Conservation (phyloP, 352 stramenopile genomes). For the Plasmopara halstedii region DNA sequence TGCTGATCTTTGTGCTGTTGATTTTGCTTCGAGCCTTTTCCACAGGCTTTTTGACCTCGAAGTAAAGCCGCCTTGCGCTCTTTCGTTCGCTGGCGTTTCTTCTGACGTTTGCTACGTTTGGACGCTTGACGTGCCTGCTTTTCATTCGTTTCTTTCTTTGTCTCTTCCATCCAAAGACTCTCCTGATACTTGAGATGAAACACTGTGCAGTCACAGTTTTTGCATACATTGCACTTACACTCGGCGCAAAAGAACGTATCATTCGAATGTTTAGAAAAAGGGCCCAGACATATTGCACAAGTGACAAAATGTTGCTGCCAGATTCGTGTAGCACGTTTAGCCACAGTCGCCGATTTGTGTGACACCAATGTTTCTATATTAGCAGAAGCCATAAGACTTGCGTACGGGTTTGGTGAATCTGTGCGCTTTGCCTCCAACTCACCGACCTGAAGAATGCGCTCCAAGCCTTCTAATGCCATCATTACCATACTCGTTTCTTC, state of each 20-base stretch:
- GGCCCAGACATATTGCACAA: conserved; percentile 94
- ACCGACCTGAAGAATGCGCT: conserved; percentile 94
- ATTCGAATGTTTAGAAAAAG: conserved; percentile 92
- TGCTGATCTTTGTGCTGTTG: conserved; percentile 29
- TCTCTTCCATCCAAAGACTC: conserved; percentile 92
- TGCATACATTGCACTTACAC: conserved; percentile 98
- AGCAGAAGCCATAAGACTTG: conserved; percentile 80
- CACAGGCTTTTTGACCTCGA: conserved; percentile 33
- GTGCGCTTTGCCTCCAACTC: conserved; percentile 83
- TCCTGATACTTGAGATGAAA: conserved; percentile 98
- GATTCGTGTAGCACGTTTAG: conserved; percentile 94
- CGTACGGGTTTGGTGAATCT: conserved; percentile 84
- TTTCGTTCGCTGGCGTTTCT: conserved; percentile 79
- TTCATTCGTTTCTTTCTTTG: conserved; percentile 86
- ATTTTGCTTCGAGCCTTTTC: conserved; percentile 26
- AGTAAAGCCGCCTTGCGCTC: conserved; percentile 67
- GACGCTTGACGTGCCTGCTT: conserved; percentile 85
- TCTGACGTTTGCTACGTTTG: conserved; percentile 80
- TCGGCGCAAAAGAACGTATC: conserved; percentile 96
- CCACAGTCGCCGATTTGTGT: conserved; percentile 92
- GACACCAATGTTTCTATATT: conserved; percentile 91
- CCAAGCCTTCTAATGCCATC: conserved; percentile 97
- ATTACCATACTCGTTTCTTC: conserved; percentile 97
- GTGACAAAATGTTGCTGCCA: conserved; percentile 98
- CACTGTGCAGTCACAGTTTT: conserved; percentile 94